Base-by-base conservation (phyloP, 768 basidiomycete genomes). In the Naganishia friedmannii region DNA sequence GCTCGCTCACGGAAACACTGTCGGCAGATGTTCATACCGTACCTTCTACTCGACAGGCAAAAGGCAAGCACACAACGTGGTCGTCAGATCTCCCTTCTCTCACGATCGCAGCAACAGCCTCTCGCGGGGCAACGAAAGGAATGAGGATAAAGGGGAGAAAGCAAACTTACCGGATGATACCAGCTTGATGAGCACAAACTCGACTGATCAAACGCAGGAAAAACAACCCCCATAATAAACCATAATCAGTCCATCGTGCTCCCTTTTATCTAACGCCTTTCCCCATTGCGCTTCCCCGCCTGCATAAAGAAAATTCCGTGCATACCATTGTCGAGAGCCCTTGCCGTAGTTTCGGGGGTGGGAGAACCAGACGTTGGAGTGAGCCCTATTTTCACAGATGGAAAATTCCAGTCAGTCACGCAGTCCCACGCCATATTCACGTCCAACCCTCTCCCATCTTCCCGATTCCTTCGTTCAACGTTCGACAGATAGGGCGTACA, bases 1-100 rank as follows among this genome's bases (percentile, higher is more conserved):
- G 92, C 86, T 85, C 93, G 93, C 85, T 96, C 93, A 77, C 93
- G 90, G 90, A 95, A 96, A 84, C 93, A 96, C 83, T 96, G 93
- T 83, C 93, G 91, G 85, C 93, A 96, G 77, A 96, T 89, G 85
- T 95, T 92, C 75, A 95, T 88, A 69, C 93, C 93, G 72, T 53
- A 72, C 32, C 32, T 29, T 51, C 67, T 66, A 34, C 55, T 53
- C 37, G 34, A 5, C 31, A 34, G 34, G 7, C 7, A 19, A 32
- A 37, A 56, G 17, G 5, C 28, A 51, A 51, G 57, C 10, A 26
- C n/a, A 37, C 34, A 1, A 28, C 3, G n/a, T n/a, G 57, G 45
- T n/a, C 21, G 23, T 17, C 34, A 57, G 70, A 45, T 48, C 28
- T 58, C 29, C 34, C 46, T 17, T 37, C n/a, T 46, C 1, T 21